Evolutionary conservation across 2,329 filamentous ascomycete species (phyloP), one percentile per base, ranked within the genome.

Genomic region (Sporothrix inflata): DNA sequence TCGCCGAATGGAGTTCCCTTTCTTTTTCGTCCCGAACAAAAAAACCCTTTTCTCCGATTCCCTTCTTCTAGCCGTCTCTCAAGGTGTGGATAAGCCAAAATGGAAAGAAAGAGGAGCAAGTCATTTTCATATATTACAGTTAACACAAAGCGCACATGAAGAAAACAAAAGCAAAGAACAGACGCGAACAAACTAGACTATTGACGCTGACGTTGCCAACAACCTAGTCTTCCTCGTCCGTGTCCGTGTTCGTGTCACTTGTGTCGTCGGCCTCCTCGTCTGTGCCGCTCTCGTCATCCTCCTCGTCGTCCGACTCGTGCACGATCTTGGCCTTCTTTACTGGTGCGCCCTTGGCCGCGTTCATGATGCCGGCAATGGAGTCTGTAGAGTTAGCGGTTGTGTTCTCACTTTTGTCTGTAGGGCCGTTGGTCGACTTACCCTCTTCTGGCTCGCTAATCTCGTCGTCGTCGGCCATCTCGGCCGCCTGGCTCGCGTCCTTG

Each of bases 371-470:
- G 66, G 94, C 94, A 76, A 98, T 86, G 1, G 94, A 94, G 82
- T 97, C 94, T 97, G 75, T 73, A 77, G 75, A 12, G 63, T 67
- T 61, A 71, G 70, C 3, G 19, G 27, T 73, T 30, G 9, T 24
- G 74, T 82, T 76, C 16, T 9, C 9, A 19, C 2, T 34, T 19
- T 34, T 0, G 30, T 27, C 14, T 45, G 12, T n/a, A 19, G 0
- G 9, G 19, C 34, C 7, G 1, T 4, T n/a, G 6, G 8, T 81
- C 79, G 65, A 85, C 91, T 85, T 87, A 97, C 96, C 96, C 86
- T 99, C 96, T 75, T 98, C 96, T 47, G 97, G 96, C 81, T 99
- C 96, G 79, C 93, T 97, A 76, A 99, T 99, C 73, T 99, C 96
- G 78, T 97, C 96, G 76, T 98, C 94, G 65, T 90, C 92, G 69